These are phyloP conservation scores for Blastobotrys attinorum DNA, from an alignment of 805 yeast genomes.

Conservation along the genomic window DNA sequence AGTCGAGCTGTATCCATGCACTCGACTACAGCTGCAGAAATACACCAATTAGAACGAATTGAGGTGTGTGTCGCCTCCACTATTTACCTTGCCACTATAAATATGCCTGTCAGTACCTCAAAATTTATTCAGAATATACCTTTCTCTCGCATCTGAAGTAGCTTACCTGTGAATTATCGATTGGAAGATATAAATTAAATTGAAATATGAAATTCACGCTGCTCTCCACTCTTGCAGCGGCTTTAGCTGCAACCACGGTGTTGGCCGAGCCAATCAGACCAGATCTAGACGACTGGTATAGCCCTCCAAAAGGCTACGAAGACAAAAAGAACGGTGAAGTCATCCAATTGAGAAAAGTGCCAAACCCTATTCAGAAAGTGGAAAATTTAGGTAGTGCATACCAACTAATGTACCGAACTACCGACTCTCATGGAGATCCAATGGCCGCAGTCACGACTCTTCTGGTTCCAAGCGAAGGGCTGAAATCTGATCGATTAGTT, in stretches of 20 bases:
- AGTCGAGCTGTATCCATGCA: no score
- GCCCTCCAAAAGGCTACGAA: conserved; percentile 16
- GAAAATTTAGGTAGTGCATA: conserved; percentile 1
- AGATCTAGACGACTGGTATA: conserved; percentile 14
- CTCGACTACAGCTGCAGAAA: no score
- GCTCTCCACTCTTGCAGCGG: background rate
- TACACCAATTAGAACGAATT: no score
- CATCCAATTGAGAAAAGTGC: conserved; percentile 1
- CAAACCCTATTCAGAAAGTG: background rate
- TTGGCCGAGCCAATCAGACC: background rate
- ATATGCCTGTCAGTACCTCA: no score
- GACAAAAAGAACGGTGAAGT: conserved; percentile 9
- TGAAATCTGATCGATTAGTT: conserved; percentile 10
- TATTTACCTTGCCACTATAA: no score
- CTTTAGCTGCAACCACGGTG: background rate
- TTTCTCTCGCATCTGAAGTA: no score
- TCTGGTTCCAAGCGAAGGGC: conserved; percentile 4
- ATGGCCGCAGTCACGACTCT: conserved; percentile 23
- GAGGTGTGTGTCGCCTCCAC: no score
- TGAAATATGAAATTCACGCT: background rate
- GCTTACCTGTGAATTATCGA: no score
- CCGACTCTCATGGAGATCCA: conserved; percentile 22
- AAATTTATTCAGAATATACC: no score
- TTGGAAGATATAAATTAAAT: no score
- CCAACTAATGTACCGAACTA: conserved; percentile 22